Base-by-base conservation (phyloP, 2,329 filamentous ascomycete species). In the Penicillium glabrum region DNA sequence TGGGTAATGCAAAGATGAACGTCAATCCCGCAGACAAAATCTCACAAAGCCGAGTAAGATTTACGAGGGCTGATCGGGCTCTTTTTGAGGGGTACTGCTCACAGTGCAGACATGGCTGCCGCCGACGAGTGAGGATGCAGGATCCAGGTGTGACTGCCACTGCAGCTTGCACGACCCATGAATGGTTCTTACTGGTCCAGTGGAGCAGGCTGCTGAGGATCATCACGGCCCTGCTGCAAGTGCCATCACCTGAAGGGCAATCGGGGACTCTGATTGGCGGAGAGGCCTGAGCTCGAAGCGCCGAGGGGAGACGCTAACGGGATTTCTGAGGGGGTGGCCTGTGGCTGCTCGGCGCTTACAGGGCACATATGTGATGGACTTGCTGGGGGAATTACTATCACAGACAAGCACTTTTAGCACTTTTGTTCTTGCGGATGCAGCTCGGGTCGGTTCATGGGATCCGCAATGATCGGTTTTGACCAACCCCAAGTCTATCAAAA, bases 81-180 rank as follows among this genome's bases (percentile, higher is more conserved):
- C 61, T 66, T 72, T 72, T 72, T 72, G 67, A 72, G 68, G 69
- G 65, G 63, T 59, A 57, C 53, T 24, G 57, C 56, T 57, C 46
- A 58, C 23, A 27, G 51, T 56, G 56, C 52, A 47, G 61, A 39
- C 65, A 64, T 65, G 56, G 44, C 54, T 54, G 33, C 26, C 51
- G 60, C 57, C 62, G 64, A 64, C 68, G 65, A 72, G 69, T 70
- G 48, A 68, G 59, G 59, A 62, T 51, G 57, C 61, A 57, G 56
- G 52, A 67, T 56, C 47, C 56, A 53, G 61, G 65, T 72, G 70
- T 73, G 70, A 73, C 64, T 60, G 62, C 53, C 46, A 64, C 63
- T 67, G 70, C 70, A 72, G 64, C 57, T 54, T 39, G 53, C 57
- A 43, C 44, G 49, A 57, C 53, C 35, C 50, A 19, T 60, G 57